Evolutionary conservation across 2,329 filamentous ascomycete species (phyloP), one percentile per base, ranked within the genome.

Genomic region (Triangularia setosa): DNA sequence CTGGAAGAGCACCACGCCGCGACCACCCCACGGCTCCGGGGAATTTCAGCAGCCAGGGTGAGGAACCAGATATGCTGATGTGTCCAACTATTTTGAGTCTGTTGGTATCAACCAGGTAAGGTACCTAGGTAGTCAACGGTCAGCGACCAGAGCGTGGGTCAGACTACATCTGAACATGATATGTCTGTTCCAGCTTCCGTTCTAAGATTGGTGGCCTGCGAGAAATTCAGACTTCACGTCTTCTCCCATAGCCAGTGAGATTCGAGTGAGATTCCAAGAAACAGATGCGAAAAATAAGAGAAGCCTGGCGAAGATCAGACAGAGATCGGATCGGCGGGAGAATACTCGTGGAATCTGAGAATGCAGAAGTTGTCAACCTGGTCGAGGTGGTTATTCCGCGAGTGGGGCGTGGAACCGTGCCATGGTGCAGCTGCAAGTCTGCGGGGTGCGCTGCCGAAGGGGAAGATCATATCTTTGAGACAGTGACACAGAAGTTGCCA

Each of bases 381-480:
- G 18, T 23, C 48, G 48, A 40, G 16, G 12, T 14, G 16, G 33
- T n/a, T 40, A 14, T 48, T 48, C 18, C 40, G 24, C 12, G 11
- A 55, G 52, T 16, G 52, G 52, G 52, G 52, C 52, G 12, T 28
- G 52, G 23, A 16, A 23, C 25, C 23, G 52, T 55, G 52, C 52
- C 25, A 28, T 55, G 23, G 52, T 48, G 40, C 40, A 48, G n/a
- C 24, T 55, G 52, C 52, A 55, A 55, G 35, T 48, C 58, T 58
- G 64, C 56, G 64, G 60, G 60, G 61, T 40, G 53, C 57, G 14
- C 61, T 57, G 61, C 21, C 61, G 30, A 35, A 60, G 23, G 28
- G 27, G 60, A 53, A 62, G 53, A 62, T 64, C 53, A 67, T 65
- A 52, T 61, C 57, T 63, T 23, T 60, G 66, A 62, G 66, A 68